phyloP scores from a whole-genome alignment of 139 green algal genomes.

The Bryopsis sp. region DNA sequence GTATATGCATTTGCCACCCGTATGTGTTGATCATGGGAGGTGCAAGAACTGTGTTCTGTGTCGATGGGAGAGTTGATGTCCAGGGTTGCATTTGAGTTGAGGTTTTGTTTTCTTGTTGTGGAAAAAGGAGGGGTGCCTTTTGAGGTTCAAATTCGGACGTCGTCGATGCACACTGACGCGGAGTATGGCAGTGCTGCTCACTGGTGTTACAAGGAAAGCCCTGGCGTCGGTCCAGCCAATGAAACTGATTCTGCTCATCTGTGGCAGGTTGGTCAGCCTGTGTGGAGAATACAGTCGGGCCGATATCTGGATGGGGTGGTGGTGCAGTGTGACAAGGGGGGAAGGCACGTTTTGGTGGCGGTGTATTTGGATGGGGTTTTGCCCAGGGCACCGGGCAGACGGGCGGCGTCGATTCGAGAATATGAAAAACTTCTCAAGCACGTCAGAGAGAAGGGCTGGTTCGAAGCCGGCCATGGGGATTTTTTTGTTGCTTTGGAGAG shows the following conservation, averaged over 20 bases:
- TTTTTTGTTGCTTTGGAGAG: constrained; percentile 30
- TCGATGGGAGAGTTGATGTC: constrained; percentile 27
- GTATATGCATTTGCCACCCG: neutral
- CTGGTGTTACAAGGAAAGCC: constrained; percentile 78
- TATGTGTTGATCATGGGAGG: neutral
- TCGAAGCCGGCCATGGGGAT: constrained; percentile 26
- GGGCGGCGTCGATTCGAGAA: neutral
- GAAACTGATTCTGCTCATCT: neutral
- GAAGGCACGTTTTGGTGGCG: constrained; percentile 20
- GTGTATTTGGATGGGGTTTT: neutral
- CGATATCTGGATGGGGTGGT: constrained; percentile 30
- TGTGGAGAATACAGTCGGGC: constrained; percentile 33
- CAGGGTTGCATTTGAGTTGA: constrained; percentile 67
- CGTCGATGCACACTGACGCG: constrained; percentile 62
- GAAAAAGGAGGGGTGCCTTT: constrained; percentile 15
- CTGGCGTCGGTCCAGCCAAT: neutral
- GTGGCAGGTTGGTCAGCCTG: constrained; percentile 28
- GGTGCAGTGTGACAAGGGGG: constrained; percentile 19
- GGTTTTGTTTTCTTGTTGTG: constrained; percentile 22
- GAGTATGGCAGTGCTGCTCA: constrained; percentile 78
- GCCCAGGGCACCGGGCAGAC: neutral
- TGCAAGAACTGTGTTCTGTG: neutral
- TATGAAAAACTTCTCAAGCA: constrained; percentile 28
- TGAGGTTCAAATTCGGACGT: constrained; percentile 47
- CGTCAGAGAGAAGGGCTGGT: constrained; percentile 25